Evolutionary conservation across 352 stramenopile genomes (phyloP).

Genomic region (Phytophthora nicotianae): DNA sequence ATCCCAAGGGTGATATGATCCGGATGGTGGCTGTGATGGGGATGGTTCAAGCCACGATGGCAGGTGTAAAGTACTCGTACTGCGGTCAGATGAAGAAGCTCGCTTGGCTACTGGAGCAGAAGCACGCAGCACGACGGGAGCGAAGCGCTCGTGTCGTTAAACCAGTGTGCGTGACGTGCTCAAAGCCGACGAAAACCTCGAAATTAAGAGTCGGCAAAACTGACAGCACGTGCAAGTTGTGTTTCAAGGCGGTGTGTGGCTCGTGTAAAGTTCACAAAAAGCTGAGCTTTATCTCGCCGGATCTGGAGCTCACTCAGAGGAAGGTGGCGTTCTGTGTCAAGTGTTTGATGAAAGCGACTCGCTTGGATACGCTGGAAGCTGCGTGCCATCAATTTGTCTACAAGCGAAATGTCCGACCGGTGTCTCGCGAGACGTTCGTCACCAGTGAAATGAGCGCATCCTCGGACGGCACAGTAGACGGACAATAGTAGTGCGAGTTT

Average conservation of each 20-base stretch:
- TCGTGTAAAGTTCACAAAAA: constrained; percentile 26
- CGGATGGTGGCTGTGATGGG: constrained; percentile 11
- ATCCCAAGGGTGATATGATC: constrained; percentile 28
- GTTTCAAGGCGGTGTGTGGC: constrained; percentile 18
- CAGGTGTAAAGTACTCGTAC: constrained; percentile 31
- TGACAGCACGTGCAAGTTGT: constrained; percentile 25
- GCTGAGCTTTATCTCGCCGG: constrained; percentile 26
- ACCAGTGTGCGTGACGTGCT: constrained; percentile 23
- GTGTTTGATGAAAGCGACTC: constrained; percentile 27
- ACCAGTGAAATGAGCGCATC: background rate
- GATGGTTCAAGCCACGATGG: constrained; percentile 23
- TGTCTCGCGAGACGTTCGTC: background rate
- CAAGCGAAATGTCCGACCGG: constrained; percentile 9
- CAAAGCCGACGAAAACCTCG: constrained; percentile 9
- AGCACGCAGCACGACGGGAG: constrained; percentile 9
- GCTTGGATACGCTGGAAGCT: constrained; percentile 23
- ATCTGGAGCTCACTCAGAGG: constrained; percentile 18
- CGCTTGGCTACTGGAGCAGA: constrained; percentile 31
- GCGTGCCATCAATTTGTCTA: constrained; percentile 25
- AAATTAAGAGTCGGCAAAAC: constrained; percentile 3
- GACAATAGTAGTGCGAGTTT: background rate
- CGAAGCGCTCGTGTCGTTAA: background rate
- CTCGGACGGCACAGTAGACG: background rate
- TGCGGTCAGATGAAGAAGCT: constrained; percentile 43
- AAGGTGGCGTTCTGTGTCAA: constrained; percentile 37